Evolutionary conservation across 202 grass and related monocot species (phyloP).

Genomic region (Carex sylvatica): DNA sequence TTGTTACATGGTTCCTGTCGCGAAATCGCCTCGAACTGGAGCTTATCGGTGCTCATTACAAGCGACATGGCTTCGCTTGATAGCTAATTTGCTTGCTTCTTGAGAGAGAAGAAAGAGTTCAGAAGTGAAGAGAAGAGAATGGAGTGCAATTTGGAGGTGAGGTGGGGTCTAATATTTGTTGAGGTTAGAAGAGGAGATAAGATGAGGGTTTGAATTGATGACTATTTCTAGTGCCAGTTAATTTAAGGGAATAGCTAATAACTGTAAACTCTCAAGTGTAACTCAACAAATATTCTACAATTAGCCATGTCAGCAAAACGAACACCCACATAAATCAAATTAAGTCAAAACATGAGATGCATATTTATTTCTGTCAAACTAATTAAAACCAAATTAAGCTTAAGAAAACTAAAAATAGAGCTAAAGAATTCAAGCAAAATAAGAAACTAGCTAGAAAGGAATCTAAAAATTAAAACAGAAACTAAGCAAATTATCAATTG

Average conservation of each 20-base stretch:
- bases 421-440: too few relatives aligned
- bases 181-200: too few relatives aligned
- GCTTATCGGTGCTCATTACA: slow-evolving; percentile 7
- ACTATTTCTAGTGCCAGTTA: slow-evolving; percentile 16
- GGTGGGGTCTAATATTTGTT: too few relatives aligned
- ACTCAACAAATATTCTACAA: background rate
- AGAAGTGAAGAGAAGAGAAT: background rate
- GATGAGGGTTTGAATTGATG: slow-evolving; percentile 10
- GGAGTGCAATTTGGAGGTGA: background rate
- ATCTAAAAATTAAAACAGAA: too few relatives aligned
- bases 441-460: too few relatives aligned
- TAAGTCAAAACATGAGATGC: too few relatives aligned
- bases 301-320: background rate
- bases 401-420: too few relatives aligned
- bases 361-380: too few relatives aligned
- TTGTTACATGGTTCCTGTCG: background rate
- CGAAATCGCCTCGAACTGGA: background rate
- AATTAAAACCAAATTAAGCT: too few relatives aligned
- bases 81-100: background rate
- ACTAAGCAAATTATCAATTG: too few relatives aligned
- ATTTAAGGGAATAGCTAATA: background rate
- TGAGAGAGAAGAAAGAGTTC: background rate
- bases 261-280: background rate
- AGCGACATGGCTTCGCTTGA: background rate
- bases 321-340: background rate